A percentile compares a stretch with the other conserved stretches of the same genome.
phyloP scores from a whole-genome alignment of 768 basidiomycete species.

The Boletus patriciae region DNA sequence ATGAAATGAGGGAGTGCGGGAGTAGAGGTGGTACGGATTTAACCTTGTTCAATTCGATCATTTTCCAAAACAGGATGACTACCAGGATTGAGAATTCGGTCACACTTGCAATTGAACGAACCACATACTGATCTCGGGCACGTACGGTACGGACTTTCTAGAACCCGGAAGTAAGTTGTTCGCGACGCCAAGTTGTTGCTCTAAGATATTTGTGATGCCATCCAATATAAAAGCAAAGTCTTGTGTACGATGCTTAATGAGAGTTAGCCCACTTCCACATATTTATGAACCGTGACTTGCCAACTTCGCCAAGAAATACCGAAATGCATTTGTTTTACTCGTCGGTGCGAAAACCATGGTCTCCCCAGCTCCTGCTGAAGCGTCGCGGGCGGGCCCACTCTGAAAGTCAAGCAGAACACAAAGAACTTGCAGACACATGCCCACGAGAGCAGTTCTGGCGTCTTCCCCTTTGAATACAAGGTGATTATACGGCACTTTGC shows the following conservation, averaged over 20 bases:
- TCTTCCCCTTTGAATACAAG: conserved; percentile 90
- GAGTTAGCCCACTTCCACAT: conserved; percentile 9
- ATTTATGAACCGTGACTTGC: conserved; percentile 36
- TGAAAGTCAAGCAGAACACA: conserved; percentile 80
- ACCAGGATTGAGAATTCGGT: conserved; percentile 9
- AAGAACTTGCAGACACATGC: conserved; percentile 74
- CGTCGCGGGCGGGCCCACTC: conserved; percentile 68
- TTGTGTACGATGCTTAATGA: conserved; percentile 74
- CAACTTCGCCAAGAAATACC: conserved; percentile 89
- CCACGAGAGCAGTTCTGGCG: conserved; percentile 66
- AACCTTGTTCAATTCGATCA: conserved; percentile 92
- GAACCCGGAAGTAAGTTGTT: conserved; percentile 83
- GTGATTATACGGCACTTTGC: conserved; percentile 86
- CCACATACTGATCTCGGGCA: conserved; percentile 74
- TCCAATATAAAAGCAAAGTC: conserved; percentile 85
- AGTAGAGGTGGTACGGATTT: conserved; percentile 9
- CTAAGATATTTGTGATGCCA: conserved; percentile 65
- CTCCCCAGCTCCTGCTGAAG: conserved; percentile 43
- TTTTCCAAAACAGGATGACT: conserved; percentile 89
- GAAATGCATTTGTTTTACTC: conserved; percentile 79
- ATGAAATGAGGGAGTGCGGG: not conserved
- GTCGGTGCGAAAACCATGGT: conserved; percentile 49
- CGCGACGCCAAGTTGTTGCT: conserved; percentile 72
- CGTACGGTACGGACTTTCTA: conserved; percentile 77
- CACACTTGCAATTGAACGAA: not conserved